phyloP scores from a whole-genome alignment of 768 basidiomycete genomes.

The Naganishia vaughanmartiniae region DNA sequence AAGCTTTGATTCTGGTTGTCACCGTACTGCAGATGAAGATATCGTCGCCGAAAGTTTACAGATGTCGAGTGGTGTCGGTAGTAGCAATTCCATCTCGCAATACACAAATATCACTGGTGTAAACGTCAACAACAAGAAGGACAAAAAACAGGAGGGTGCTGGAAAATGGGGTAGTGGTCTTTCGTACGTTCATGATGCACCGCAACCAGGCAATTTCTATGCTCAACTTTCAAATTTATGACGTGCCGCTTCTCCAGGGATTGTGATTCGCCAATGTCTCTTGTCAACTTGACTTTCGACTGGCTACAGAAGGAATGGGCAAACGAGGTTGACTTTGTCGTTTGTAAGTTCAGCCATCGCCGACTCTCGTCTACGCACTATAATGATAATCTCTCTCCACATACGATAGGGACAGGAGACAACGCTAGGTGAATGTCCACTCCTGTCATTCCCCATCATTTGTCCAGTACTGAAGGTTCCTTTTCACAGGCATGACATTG shows the following conservation, averaged over 20 bases:
- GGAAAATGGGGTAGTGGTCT: slow-evolving; percentile 48
- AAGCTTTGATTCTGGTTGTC: slow-evolving; percentile 47
- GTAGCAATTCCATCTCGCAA: slow-evolving; percentile 12
- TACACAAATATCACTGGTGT: slow-evolving; percentile 35
- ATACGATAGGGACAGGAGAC: slow-evolving; percentile 52
- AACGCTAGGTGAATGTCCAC: slow-evolving; percentile 44
- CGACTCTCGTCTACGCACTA: not conserved
- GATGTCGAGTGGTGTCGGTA: not conserved
- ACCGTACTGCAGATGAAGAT: slow-evolving; percentile 35
- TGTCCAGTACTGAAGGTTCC: slow-evolving; percentile 42
- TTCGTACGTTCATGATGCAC: slow-evolving; percentile 39
- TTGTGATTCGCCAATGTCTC: slow-evolving; percentile 71
- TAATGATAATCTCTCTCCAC: not conserved
- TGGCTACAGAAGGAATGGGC: slow-evolving; percentile 76
- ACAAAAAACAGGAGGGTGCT: slow-evolving; percentile 33
- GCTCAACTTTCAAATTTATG: not conserved
- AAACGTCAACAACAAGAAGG: not conserved
- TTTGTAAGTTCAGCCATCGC: slow-evolving; percentile 56
- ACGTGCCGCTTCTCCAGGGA: slow-evolving; percentile 35
- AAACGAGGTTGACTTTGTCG: slow-evolving; percentile 81
- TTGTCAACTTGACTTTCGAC: slow-evolving; percentile 80
- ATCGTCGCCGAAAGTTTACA: not conserved
- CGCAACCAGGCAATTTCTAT: not conserved
- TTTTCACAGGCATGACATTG: slow-evolving; percentile 71
- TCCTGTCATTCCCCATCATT: slow-evolving; percentile 33